Percentiles rank a stretch among this genome's conserved stretches.
Conservation (phyloP, 2,329 filamentous ascomycete genomes). For the Didymella lethalis region DNA sequence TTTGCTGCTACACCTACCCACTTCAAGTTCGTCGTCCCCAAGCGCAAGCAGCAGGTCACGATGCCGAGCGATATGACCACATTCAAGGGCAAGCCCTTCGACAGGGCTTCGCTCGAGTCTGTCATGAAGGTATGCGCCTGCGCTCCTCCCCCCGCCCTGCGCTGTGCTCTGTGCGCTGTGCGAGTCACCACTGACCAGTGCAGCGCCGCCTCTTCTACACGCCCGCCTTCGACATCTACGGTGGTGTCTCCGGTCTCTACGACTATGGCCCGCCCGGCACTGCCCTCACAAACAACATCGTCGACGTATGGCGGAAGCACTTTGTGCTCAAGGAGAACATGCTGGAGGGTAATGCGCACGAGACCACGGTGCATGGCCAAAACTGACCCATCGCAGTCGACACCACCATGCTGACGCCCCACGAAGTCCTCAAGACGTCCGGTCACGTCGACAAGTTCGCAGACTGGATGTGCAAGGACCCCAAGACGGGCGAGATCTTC, state of each 20-base stretch:
- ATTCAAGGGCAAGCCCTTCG: slow-evolving; percentile 84
- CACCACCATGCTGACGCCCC: slow-evolving; percentile 91
- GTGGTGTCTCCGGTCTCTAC: slow-evolving; percentile 86
- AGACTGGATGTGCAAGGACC: slow-evolving; percentile 99
- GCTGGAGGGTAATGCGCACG: slow-evolving; percentile 66
- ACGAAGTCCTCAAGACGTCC: slow-evolving; percentile 88
- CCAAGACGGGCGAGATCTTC: slow-evolving; percentile 95
- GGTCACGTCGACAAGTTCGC: slow-evolving; percentile 98
- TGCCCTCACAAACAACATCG: slow-evolving; percentile 83
- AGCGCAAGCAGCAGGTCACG: slow-evolving; percentile 39
- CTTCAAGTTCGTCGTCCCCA: slow-evolving; percentile 39
- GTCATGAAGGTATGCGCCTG: slow-evolving; percentile 81
- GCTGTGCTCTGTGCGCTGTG: slow-evolving; percentile 15
- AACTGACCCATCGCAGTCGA: slow-evolving; percentile 64
- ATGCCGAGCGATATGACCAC: slow-evolving; percentile 56
- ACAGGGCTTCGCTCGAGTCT: slow-evolving; percentile 80
- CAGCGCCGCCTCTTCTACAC: slow-evolving; percentile 76
- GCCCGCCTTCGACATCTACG: slow-evolving; percentile 93
- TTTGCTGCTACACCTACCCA: slow-evolving; percentile 46
- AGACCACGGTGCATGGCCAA: slow-evolving; percentile 13
- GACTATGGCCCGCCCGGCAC: slow-evolving; percentile 93
- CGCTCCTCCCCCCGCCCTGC: slow-evolving; percentile 7
- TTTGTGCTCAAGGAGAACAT: slow-evolving; percentile 94
- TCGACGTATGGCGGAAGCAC: slow-evolving; percentile 91
- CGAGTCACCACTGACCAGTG: slow-evolving; percentile 38